Percentiles rank a stretch among this genome's conserved stretches.
Conservation (phyloP, 441 rosid genomes). For the Arabidopsis lyrata region DNA sequence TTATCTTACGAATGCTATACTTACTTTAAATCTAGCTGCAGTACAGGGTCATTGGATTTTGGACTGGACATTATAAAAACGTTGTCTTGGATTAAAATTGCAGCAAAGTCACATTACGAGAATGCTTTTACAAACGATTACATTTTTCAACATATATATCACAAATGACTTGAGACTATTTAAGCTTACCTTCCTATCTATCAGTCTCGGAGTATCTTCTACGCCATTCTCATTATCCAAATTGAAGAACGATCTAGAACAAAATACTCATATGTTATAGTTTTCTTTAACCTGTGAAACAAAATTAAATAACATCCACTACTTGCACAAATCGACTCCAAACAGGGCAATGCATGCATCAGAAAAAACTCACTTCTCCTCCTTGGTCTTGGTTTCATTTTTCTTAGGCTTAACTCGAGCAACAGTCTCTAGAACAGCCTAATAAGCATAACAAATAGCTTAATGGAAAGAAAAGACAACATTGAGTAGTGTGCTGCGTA, state of each 20-base stretch:
- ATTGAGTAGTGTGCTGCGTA: neutral
- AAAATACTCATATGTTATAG: constrained; percentile 43
- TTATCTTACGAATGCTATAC: constrained; percentile 18
- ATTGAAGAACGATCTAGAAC: constrained; percentile 79
- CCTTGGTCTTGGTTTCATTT: constrained; percentile 91
- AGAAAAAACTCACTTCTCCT: constrained; percentile 77
- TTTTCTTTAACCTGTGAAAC: constrained; percentile 31
- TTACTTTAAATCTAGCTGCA: constrained; percentile 88
- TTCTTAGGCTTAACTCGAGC: constrained; percentile 90
- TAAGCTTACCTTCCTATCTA: constrained; percentile 76
- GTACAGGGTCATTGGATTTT: constrained; percentile 89
- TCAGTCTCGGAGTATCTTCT: constrained; percentile 87
- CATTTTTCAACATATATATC: neutral
- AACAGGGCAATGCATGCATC: constrained; percentile 6
- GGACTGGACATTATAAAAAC: constrained; percentile 93
- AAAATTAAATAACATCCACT: constrained; percentile 29
- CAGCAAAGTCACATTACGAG: constrained; percentile 4
- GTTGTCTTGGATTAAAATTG: constrained; percentile 63
- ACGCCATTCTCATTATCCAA: constrained; percentile 83
- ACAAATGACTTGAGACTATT: neutral
- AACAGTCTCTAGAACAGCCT: constrained; percentile 97
- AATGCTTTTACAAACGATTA: neutral
- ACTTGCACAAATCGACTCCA: constrained; percentile 11
- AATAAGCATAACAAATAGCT: constrained; percentile 45
- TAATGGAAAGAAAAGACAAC: constrained; percentile 7